Conservation (phyloP, 495 filamentous ascomycete genomes). For the Endocarpon pusillum region DNA sequence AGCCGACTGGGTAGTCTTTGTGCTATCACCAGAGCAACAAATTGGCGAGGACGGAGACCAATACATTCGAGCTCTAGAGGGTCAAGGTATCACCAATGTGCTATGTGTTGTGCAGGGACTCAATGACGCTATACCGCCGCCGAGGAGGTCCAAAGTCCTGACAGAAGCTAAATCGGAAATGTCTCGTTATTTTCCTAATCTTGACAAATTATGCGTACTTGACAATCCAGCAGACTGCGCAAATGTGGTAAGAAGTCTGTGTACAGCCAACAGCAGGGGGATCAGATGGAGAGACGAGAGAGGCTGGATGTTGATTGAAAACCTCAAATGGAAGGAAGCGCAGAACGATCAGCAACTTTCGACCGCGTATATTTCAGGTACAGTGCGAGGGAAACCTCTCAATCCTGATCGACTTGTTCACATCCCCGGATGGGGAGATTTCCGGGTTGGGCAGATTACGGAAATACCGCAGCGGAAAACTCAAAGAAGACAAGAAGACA, state of each 20-base stretch:
- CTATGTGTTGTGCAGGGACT: conserved; percentile 65
- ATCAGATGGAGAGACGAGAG: conserved; percentile 84
- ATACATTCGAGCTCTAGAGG: conserved; percentile 69
- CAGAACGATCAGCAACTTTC: conserved; percentile 24
- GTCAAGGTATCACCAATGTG: conserved; percentile 81
- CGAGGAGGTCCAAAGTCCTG: conserved; percentile 56
- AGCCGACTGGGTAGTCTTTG: conserved; percentile 76
- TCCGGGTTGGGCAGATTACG: conserved; percentile 89
- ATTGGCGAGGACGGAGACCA: conserved; percentile 69
- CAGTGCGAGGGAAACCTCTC: conserved; percentile 69
- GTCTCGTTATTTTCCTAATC: conserved; percentile 76
- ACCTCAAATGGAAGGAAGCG: conserved; percentile 48
- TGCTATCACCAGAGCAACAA: conserved; percentile 64
- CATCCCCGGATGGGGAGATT: conserved; percentile 86
- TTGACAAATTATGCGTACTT: conserved; percentile 73
- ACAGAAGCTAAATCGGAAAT: conserved; percentile 77
- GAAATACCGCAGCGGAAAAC: conserved; percentile 5
- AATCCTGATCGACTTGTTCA: conserved; percentile 84
- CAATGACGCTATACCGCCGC: conserved; percentile 57
- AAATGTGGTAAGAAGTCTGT: conserved; percentile 77
- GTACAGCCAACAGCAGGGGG: conserved; percentile 79
- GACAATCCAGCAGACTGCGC: conserved; percentile 77
- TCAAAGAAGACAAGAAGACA: conserved; percentile 23
- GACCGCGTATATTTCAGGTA: conserved; percentile 62
- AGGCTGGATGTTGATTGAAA: conserved; percentile 85